Evolutionary conservation across 169 alveolate genomes (phyloP), one percentile per base, ranked within the genome.

Genomic region (Plasmodium inui): DNA sequence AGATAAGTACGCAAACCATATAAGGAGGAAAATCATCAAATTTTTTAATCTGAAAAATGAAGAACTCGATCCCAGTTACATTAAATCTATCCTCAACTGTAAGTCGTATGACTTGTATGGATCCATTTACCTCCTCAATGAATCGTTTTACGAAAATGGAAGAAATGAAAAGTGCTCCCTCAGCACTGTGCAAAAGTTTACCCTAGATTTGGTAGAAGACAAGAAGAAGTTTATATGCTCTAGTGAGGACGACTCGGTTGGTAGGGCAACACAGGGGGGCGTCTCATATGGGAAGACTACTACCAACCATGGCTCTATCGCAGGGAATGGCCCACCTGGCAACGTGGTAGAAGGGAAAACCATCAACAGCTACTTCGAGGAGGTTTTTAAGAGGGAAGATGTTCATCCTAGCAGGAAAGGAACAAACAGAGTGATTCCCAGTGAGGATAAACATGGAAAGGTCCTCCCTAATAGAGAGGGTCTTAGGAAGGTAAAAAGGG

Each of bases 31-130:
- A 79, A 89, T 89, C 3, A 39, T 89, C 57, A 89, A 89, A 89
- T 89, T 14, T 32, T 89, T 89, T 37, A 89, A 89, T 30, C 82
- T 89, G 12, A 89, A 89, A 61, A 89, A 70, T 80, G 90, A 89
- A 4, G 94, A 89, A 37, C 46, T 89, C 30, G 94, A 89, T 22
- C 22, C 67, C 8, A 89, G 37, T 67, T 89, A 89, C 37, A 78
- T 89, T n/a, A 79, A 61, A 39, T 89, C 94, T 9, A 57, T 89
- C 7, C 53, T 89, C 5, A 89, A 89, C 39, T 79, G 90, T 41
- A 79, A 55, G 73, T 34, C 82, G 19, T 78, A 89, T 67, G 90
- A 79, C 72, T 34, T 89, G 30, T 89, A 57, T 37, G 73, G 61
- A 39, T 89, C 94, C n/a, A 78, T 89, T 4, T 79, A 73, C 72